Evolutionary conservation across 257 asterid genomes (phyloP), one percentile per base, ranked within the genome.

Genomic region (Schizonepeta tenuifolia): DNA sequence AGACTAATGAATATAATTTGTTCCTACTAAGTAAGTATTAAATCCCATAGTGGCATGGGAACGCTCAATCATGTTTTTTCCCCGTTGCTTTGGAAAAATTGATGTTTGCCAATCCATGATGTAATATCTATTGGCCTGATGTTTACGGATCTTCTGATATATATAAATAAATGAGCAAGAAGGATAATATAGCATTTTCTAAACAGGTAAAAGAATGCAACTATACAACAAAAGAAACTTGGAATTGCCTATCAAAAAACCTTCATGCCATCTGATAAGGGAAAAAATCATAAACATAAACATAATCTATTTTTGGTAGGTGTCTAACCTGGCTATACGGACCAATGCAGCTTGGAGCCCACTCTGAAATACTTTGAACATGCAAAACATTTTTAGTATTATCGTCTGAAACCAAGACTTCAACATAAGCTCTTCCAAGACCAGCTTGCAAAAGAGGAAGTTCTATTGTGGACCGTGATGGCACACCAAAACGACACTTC

Each of bases 301-400:
- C 67, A 76, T 7, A 58, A 62, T 43, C 44, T 44, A 26, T 50
- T 38, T 53, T 7, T 20, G 36, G 24, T 55, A 73, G 62, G 53
- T 74, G 78, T 53, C 83, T 70, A 73, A 93, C 98, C 98, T 94
- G 99, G 80, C 97, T 94, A 82, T 94, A 94, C 22, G 99, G 97
- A 79, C 99, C 99, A 49, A 94, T 94, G 76, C 99, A 94, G 74
- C 99, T 91, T 72, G 97, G 99, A 75, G 99, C 99, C 99, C 99
- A 91, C 85, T 87, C 85, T 44, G 99, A 94, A 73, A 94, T 88
- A 80, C 99, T 94, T 65, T 94, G 99, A 43, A 94, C 97, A 69
- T 94, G 99, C 86, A 94, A 84, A 75, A 94, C 99, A 64, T 83
- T 89, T 84, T 94, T 94, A 43, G 80, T 72, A 58, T 77, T 75